Evolutionary conservation across 2,329 filamentous ascomycete species (phyloP).

Genomic region (Talaromyces sp.): DNA sequence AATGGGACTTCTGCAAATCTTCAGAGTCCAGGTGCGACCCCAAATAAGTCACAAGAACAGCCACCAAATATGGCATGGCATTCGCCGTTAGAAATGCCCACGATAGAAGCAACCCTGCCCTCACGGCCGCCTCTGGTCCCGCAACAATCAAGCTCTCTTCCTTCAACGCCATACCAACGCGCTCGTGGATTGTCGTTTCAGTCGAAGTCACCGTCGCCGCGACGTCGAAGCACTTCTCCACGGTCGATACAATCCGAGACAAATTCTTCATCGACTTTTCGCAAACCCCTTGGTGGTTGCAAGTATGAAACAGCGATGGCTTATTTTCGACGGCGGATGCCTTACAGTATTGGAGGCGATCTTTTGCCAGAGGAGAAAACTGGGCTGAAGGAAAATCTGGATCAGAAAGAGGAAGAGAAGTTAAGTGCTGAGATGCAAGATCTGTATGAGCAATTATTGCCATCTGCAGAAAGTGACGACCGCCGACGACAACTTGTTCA

Average conservation of each 20-base stretch:
- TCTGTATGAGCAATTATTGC: conserved; percentile 78
- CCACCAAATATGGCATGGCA: conserved; percentile 40
- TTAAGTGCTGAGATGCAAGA: conserved; percentile 78
- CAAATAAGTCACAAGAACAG: conserved; percentile 39
- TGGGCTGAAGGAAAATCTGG: conserved; percentile 64
- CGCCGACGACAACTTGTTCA: conserved; percentile 70
- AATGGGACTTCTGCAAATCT: conserved; percentile 40
- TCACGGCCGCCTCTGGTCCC: conserved; percentile 49
- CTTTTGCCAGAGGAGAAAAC: conserved; percentile 65
- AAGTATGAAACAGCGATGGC: conserved; percentile 84
- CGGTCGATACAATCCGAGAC: conserved; percentile 87
- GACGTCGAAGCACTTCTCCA: conserved; percentile 72
- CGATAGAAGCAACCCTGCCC: conserved; percentile 29
- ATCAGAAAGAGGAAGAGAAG: conserved; percentile 66
- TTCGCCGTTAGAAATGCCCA: conserved; percentile 26
- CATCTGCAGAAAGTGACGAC: conserved; percentile 70
- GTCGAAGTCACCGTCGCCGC: conserved; percentile 76
- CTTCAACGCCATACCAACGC: conserved; percentile 87
- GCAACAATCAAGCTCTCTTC: conserved; percentile 80
- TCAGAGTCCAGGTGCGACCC: conserved; percentile 37
- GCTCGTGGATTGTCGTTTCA: conserved; percentile 75
- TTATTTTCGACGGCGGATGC: conserved; percentile 77
- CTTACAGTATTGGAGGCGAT: conserved; percentile 83
- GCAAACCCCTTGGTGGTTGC: conserved; percentile 65
- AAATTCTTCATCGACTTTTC: conserved; percentile 66